Evolutionary conservation across 768 basidiomycete genomes (phyloP).

Genomic region (Collybia nuda): DNA sequence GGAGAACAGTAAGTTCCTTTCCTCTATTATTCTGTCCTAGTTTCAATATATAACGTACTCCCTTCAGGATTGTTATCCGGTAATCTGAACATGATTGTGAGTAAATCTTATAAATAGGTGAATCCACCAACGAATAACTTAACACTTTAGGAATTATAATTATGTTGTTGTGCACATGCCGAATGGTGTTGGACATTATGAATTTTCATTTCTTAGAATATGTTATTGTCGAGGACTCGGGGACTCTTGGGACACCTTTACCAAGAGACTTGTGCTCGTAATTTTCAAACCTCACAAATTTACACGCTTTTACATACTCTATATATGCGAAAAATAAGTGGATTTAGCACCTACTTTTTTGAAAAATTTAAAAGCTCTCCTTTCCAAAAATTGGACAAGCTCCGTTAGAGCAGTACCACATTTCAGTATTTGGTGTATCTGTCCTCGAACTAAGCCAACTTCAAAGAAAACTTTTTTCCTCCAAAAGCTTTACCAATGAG

Average conservation of each 20-base stretch:
- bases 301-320: too few relatives aligned
- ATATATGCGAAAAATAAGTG: too few relatives aligned
- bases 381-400: too few relatives aligned
- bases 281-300: neutral
- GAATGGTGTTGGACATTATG: neutral
- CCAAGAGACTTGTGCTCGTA: neutral
- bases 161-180: neutral
- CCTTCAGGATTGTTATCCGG: conserved; percentile 70
- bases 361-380: too few relatives aligned
- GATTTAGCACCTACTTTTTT: too few relatives aligned
- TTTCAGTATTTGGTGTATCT: too few relatives aligned
- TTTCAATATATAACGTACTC: neutral
- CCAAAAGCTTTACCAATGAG: too few relatives aligned
- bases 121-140: conserved; percentile 1
- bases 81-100: conserved; percentile 79
- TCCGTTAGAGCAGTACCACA: too few relatives aligned
- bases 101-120: conserved; percentile 12
- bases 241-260: neutral
- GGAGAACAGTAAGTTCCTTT: conserved; percentile 55
- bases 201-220: neutral
- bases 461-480: too few relatives aligned
- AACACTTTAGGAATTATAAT: conserved; percentile 28
- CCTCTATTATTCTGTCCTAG: neutral
- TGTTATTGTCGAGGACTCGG: conserved; percentile 6
- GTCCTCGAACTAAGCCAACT: too few relatives aligned